phyloP scores from a whole-genome alignment of 2,329 filamentous ascomycete genomes.

The Dactylellina cionopaga region DNA sequence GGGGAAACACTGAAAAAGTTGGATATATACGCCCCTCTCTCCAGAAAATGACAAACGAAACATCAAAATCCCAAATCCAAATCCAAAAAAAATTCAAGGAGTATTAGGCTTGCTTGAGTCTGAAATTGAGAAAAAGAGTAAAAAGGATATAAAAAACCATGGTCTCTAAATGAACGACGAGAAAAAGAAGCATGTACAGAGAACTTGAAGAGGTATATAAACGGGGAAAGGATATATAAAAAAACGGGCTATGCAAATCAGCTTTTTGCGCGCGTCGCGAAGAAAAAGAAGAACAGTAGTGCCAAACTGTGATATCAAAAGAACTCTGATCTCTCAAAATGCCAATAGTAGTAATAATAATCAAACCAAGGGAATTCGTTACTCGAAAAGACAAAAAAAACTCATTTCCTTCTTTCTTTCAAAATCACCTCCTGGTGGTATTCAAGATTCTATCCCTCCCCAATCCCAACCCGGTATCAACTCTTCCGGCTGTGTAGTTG shows the following conservation, averaged over 20 bases:
- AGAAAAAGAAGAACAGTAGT: neutral
- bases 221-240: neutral
- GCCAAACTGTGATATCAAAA: slow-evolving; percentile 13
- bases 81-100: neutral
- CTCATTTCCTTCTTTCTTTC: neutral
- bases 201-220: slow-evolving; percentile 3
- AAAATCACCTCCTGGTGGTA: slow-evolving; percentile 31
- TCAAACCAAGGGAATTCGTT: slow-evolving; percentile 37
- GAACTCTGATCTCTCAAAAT: neutral
- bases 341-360: neutral
- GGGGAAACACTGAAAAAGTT: neutral
- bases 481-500: slow-evolving; percentile 29
- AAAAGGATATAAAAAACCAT: neutral
- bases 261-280: neutral
- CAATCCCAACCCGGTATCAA: slow-evolving; percentile 32
- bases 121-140: too few species aligned
- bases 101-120: neutral
- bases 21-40: neutral
- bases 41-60: neutral
- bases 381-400: slow-evolving; percentile 28
- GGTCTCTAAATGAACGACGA: neutral
- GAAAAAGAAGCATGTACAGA: slow-evolving; percentile 12
- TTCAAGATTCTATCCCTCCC: slow-evolving; percentile 43
- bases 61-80: neutral
- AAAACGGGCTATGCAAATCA: neutral